These are phyloP conservation scores for Tylopilus vinaceipallidus DNA, from an alignment of 768 basidiomycete genomes.

Conservation along the genomic window DNA sequence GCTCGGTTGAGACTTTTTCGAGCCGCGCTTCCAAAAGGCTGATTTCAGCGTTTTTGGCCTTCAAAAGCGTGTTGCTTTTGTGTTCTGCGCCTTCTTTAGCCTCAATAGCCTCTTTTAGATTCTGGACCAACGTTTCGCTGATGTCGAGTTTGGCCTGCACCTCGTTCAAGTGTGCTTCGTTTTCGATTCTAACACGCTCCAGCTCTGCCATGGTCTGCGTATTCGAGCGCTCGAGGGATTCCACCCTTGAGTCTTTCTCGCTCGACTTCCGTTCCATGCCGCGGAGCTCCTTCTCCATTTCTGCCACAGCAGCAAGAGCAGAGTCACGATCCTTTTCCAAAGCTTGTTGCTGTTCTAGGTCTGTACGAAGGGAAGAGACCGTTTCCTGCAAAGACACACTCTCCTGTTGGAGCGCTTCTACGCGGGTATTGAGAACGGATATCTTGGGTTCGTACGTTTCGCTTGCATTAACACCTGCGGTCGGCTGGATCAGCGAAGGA, in stretches of 20 bases:
- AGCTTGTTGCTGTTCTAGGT: slow-evolving; percentile 23
- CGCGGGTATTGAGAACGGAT: slow-evolving; percentile 31
- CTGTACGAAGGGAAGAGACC: slow-evolving; percentile 22
- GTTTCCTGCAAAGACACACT: slow-evolving; percentile 54
- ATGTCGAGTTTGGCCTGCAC: slow-evolving; percentile 45
- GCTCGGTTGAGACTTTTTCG: slow-evolving; percentile 43
- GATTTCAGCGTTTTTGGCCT: slow-evolving; percentile 62
- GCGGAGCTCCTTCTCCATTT: slow-evolving; percentile 44
- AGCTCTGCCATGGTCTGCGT: slow-evolving; percentile 38
- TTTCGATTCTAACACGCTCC: slow-evolving; percentile 47
- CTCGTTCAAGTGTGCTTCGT: slow-evolving; percentile 41
- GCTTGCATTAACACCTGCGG: slow-evolving; percentile 23
- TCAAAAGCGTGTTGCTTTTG: slow-evolving; percentile 49
- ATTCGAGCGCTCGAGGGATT: slow-evolving; percentile 46
- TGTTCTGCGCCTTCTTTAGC: slow-evolving; percentile 49
- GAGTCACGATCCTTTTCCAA: slow-evolving; percentile 47
- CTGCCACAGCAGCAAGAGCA: slow-evolving; percentile 36
- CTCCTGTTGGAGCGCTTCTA: slow-evolving; percentile 70
- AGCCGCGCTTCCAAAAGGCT: slow-evolving; percentile 48
- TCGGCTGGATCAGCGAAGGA: slow-evolving; percentile 39
- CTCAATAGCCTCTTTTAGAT: slow-evolving; percentile 52
- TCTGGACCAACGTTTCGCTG: slow-evolving; percentile 41
- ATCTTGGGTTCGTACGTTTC: slow-evolving; percentile 16
- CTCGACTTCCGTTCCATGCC: slow-evolving; percentile 41
- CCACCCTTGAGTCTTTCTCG: slow-evolving; percentile 44